A percentile compares a stretch with the other conserved stretches of the same genome.
Conservation (phyloP, 371 early-diverging fungal genomes). For the Mucor ambiguus region DNA sequence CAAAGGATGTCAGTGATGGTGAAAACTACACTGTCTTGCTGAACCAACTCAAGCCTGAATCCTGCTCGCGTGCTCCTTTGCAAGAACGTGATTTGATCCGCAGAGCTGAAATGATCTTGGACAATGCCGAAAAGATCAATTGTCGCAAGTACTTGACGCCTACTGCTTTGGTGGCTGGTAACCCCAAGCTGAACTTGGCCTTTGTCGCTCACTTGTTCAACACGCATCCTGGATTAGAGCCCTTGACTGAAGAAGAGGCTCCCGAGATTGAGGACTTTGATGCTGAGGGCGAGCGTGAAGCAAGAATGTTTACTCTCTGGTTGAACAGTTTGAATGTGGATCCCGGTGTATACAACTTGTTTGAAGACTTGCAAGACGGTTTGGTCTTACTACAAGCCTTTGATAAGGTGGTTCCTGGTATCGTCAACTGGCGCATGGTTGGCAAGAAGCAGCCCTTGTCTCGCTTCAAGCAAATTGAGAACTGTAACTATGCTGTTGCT, state of each 20-base stretch:
- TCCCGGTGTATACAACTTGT: conserved; percentile 92
- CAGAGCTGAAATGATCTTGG: conserved; percentile 88
- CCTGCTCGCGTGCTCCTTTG: conserved; percentile 84
- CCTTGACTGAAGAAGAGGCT: conserved; percentile 84
- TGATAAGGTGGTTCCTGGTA: conserved; percentile 88
- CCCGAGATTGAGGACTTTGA: conserved; percentile 90
- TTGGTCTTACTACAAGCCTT: conserved; percentile 87
- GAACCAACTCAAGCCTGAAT: conserved; percentile 86
- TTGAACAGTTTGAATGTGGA: conserved; percentile 94
- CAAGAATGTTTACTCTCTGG: conserved; percentile 95
- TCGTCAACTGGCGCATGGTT: conserved; percentile 90
- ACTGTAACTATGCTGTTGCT: conserved; percentile 90
- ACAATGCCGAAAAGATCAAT: conserved; percentile 89
- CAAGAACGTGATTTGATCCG: conserved; percentile 72
- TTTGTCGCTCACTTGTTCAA: conserved; percentile 96
- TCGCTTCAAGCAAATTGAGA: conserved; percentile 96
- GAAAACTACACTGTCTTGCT: conserved; percentile 94
- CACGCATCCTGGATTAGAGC: conserved; percentile 91
- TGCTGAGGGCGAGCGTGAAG: conserved; percentile 92
- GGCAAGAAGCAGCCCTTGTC: conserved; percentile 73
- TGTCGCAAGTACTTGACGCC: conserved; percentile 95
- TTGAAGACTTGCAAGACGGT: conserved; percentile 85
- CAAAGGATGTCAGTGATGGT: conserved; percentile 91
- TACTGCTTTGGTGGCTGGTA: conserved; percentile 91
- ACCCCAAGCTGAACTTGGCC: conserved; percentile 94